Base-by-base conservation (phyloP, 2,329 filamentous ascomycete genomes). In the Calonectria montana region DNA sequence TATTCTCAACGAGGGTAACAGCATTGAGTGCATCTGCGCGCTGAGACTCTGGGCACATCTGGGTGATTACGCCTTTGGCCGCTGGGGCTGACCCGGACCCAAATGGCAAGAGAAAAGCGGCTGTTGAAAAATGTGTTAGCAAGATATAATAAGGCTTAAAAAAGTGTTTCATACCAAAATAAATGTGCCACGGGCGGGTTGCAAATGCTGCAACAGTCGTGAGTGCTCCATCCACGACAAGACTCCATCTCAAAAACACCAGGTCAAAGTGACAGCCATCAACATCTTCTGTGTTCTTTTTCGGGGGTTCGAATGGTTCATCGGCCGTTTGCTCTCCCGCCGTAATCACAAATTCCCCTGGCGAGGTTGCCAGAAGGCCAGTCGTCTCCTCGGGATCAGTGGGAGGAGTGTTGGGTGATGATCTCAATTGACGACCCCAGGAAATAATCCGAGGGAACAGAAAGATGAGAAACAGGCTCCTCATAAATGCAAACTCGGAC, bases 41-140 rank as follows among this genome's bases (percentile, higher is more conserved):
- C 67, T 92, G 88, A 0, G 86, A 86, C 1, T 89, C 85, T 0
- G 91, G 84, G 53, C 91, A 91, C 91, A 94, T 92, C 69, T 93
- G 89, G 0, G 93, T 88, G 71, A 94, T 93, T n/a, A 92, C 91
- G 0, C 92, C 93, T 75, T 94, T 94, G 1, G 92, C 91, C 0
- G 92, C 91, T 0, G 92, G 88, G 0, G 91, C 92, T 0, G 92
- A 92, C 0, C 93, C 93, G 0, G 92, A 92, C 0, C 91, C 92
- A 35, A 94, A 89, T 0, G 93, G 93, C 0, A 94, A 85, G 1
- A 94, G 79, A 29, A 90, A 87, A 0, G 91, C 91, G 1, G 92
- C 89, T 87, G 0, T n/a, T n/a, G 4, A 0, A 3, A 64, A 0
- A 65, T 59, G 31, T 5, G 10, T 31, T 29, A 62, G 35, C 37